Base-by-base conservation (phyloP, 495 filamentous ascomycete species). In the Patellaria atrata region DNA sequence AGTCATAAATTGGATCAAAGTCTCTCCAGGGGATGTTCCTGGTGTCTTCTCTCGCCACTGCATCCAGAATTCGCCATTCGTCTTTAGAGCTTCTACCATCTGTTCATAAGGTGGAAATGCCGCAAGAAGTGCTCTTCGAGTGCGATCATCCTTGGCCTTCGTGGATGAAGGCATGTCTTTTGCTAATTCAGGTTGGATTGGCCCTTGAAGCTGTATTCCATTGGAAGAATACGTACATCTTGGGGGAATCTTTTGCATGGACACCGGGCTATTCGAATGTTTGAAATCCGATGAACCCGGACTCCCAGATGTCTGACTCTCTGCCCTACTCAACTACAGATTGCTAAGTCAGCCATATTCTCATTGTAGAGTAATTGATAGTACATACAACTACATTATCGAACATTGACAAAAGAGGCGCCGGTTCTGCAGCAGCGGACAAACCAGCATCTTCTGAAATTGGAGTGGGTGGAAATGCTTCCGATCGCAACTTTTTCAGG, bases 371-470 rank as follows among this genome's bases (percentile, higher is more conserved):
- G n/a, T n/a, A n/a, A n/a, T n/a, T n/a, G n/a, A n/a, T n/a, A n/a
- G n/a, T n/a, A n/a, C n/a, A n/a, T n/a, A n/a, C n/a, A n/a, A n/a
- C 45, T 21, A 43, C 46, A 34, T 50, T 42, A 22, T 50, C 46
- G 21, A 50, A 37, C n/a, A 43, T 42, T 16, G 46, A 50, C 8
- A 50, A 31, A 11, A 50, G n/a, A n/a, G n/a, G n/a, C n/a, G 33
- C 17, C 23, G 30, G 21, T 20, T 23, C 33, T 38, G 21, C 18
- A 23, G 33, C n/a, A 43, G 20, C 21, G 17, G 41, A 24, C 22
- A 40, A 43, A 15, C 42, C 42, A 15, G 37, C 32, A 10, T 50
- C 42, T 0, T 41, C 38, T n/a, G 46, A 45, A 20, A 45, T 29
- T 25, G 46, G 46, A 3, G 46, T 50, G 10, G 39, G 42, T 12